These are phyloP conservation scores for Fusarium nodosum DNA, from an alignment of 2,329 filamentous ascomycete genomes.

Conservation along the genomic window DNA sequence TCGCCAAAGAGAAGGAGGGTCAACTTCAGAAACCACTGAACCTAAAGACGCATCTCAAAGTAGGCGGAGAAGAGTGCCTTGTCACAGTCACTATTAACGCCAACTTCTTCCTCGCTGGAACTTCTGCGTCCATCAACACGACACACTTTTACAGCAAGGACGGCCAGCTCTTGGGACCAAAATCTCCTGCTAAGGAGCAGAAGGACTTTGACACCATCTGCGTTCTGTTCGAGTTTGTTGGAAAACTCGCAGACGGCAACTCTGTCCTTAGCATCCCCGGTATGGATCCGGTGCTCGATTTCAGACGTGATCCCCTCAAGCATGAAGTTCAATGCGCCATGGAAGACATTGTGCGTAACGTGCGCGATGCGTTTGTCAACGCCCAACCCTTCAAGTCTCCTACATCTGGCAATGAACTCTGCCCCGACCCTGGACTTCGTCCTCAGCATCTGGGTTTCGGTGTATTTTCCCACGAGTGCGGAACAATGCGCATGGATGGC, in stretches of 20 bases:
- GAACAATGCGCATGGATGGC: conserved; percentile 39
- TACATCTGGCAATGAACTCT: neutral
- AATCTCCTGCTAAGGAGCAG: conserved; percentile 14
- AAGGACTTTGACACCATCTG: conserved; percentile 37
- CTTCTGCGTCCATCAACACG: conserved; percentile 30
- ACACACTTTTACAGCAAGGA: conserved; percentile 29
- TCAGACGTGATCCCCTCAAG: conserved; percentile 15
- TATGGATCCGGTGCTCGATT: conserved; percentile 26
- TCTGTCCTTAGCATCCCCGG: conserved; percentile 27
- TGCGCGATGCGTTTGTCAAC: conserved; percentile 21
- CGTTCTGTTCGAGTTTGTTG: conserved; percentile 36
- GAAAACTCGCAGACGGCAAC: conserved; percentile 6
- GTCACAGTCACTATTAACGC: conserved; percentile 40
- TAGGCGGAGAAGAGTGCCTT: conserved; percentile 19
- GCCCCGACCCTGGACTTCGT: conserved; percentile 10
- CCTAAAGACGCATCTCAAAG: conserved; percentile 27
- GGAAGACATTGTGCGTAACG: conserved; percentile 7
- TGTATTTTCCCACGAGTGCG: conserved; percentile 37
- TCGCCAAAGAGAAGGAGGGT: conserved; percentile 28
- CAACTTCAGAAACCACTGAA: conserved; percentile 27
- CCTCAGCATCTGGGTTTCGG: conserved; percentile 37
- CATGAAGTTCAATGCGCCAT: conserved; percentile 26
- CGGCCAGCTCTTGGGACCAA: conserved; percentile 19
- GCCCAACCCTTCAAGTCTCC: neutral
- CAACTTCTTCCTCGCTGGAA: conserved; percentile 39